phyloP scores from a whole-genome alignment of 73 alveolate species.

The Tetrahymena malaccensis region DNA sequence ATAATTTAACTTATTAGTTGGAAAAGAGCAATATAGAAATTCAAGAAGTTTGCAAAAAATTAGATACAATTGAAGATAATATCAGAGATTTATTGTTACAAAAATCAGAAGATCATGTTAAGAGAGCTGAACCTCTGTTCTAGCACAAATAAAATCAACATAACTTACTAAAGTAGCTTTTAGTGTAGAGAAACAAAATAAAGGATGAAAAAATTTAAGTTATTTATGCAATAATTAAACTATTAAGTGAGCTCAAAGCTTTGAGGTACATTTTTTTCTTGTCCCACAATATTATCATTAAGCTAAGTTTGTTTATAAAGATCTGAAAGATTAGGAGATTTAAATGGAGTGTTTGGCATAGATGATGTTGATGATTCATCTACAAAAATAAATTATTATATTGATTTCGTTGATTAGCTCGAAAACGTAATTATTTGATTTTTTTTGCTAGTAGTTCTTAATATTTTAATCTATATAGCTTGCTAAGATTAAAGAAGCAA shows the following conservation, averaged over 20 bases:
- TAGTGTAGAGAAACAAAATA: conserved; percentile 23
- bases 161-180: conserved; percentile 2
- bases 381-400: conserved; percentile 13
- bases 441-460: neutral
- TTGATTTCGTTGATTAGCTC: conserved; percentile 27
- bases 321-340: neutral
- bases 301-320: neutral
- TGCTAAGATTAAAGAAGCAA: conserved; percentile 16
- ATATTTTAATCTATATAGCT: neutral
- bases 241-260: conserved; percentile 6
- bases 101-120: conserved; percentile 27
- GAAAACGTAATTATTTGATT: neutral
- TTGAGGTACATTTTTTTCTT: neutral
- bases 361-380: neutral
- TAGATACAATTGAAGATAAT: conserved; percentile 30
- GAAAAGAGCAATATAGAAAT: conserved; percentile 28
- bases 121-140: conserved; percentile 40
- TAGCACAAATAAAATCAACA: conserved; percentile 16
- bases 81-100: conserved; percentile 12
- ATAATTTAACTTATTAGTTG: neutral
- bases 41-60: conserved; percentile 15
- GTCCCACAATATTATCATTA: neutral
- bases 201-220: conserved; percentile 38
- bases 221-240: conserved; percentile 23
- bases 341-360: neutral